A percentile compares a stretch with the other conserved stretches of the same genome.
Conservation (phyloP, 441 rosid genomes). For the Brassica hybrid region DNA sequence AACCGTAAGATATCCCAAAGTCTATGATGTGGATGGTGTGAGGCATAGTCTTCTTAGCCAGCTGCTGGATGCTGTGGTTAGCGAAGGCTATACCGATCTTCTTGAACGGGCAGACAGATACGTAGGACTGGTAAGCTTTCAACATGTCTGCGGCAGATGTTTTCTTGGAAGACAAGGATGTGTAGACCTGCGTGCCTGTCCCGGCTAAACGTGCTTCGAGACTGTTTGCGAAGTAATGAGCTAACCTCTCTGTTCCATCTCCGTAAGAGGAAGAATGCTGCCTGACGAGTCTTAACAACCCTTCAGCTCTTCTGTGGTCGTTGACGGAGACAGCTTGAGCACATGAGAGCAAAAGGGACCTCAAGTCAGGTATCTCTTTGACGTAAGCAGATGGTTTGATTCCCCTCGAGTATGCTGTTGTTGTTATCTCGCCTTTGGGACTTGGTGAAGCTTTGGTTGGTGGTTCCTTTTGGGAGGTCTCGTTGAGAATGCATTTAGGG, state of each 20-base stretch:
- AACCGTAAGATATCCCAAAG: constrained; percentile 76
- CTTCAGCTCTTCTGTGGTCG: constrained; percentile 63
- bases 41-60: constrained; percentile 30
- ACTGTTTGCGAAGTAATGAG: constrained; percentile 77
- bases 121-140: constrained; percentile 60
- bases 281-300: constrained; percentile 65
- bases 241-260: constrained; percentile 84
- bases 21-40: constrained; percentile 64
- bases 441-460: constrained; percentile 11
- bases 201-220: constrained; percentile 87
- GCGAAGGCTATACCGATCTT: constrained; percentile 46
- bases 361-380: constrained; percentile 49
- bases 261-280: constrained; percentile 76
- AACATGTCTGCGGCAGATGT: constrained; percentile 65
- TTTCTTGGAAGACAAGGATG: constrained; percentile 53
- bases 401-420: background rate
- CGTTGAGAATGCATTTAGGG: constrained; percentile 40
- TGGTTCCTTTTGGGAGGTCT: constrained; percentile 12
- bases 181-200: constrained; percentile 65
- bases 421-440: constrained; percentile 23
- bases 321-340: constrained; percentile 56
- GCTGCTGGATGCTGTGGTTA: constrained; percentile 42
- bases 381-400: constrained; percentile 25
- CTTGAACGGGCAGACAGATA: constrained; percentile 50
- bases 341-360: constrained; percentile 53